phyloP scores from a whole-genome alignment of 805 yeast genomes.

The Saturnispora silvae region DNA sequence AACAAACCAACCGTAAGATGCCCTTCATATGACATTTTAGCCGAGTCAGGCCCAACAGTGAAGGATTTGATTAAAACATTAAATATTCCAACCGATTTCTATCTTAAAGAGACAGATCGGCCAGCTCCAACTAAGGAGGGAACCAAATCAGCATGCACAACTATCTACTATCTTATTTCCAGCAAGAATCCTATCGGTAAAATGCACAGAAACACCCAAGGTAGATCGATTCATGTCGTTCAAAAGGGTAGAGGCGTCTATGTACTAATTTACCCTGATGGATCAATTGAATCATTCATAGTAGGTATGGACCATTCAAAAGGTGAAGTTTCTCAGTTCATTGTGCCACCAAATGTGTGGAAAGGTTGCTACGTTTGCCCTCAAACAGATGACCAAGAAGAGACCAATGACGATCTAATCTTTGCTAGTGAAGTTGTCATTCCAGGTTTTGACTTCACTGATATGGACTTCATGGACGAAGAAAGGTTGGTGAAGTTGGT shows the following conservation, averaged over 20 bases:
- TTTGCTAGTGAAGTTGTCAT: conserved; percentile 49
- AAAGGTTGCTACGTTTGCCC: conserved; percentile 44
- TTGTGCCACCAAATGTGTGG: conserved; percentile 51
- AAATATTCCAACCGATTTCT: conserved; percentile 44
- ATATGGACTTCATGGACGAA: conserved; percentile 35
- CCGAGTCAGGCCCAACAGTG: conserved; percentile 16
- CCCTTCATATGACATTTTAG: conserved; percentile 18
- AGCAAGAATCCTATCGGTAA: conserved; percentile 42
- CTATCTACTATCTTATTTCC: conserved; percentile 43
- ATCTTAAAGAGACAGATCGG: conserved; percentile 46
- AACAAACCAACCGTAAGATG: conserved; percentile 13
- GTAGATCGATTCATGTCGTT: conserved; percentile 45
- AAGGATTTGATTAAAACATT: conserved; percentile 28
- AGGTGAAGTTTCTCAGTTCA: conserved; percentile 50
- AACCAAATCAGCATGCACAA: conserved; percentile 27
- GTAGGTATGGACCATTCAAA: conserved; percentile 39
- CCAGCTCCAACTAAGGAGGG: conserved; percentile 17
- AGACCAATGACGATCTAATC: conserved; percentile 30
- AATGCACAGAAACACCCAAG: conserved; percentile 35
- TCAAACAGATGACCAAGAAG: conserved; percentile 20
- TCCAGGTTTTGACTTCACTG: conserved; percentile 50
- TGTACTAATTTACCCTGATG: conserved; percentile 42
- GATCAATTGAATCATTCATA: conserved; percentile 35
- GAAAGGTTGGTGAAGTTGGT: conserved; percentile 26
- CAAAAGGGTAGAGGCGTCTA: conserved; percentile 49